Evolutionary conservation across 1,284 basidiomycete genomes (phyloP), one percentile per base, ranked within the genome.

Genomic region (Melampsora larici-populina): DNA sequence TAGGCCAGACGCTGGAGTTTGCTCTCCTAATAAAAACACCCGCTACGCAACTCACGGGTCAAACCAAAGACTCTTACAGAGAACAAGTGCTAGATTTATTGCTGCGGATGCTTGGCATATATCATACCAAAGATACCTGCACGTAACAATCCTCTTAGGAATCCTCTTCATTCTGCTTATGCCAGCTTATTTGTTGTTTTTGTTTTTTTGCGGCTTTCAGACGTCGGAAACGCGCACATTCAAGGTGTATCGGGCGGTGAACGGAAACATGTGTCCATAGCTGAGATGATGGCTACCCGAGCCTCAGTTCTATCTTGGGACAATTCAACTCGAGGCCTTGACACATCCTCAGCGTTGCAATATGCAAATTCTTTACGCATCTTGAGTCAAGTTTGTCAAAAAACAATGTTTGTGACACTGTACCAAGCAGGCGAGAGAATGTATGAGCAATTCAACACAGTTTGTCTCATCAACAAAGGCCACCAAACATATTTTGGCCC

Each of bases 401-500:
- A 90, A 81, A 90, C 92, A 18, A 91, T 90, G 24, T 80, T 84
- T 36, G 80, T 81, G 29, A 83, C 85, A 7, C 83, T 88, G 64
- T 88, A 88, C 83, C 87, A 88, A 81, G 84, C 86, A 2, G 24
- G 90, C 89, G 81, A 92, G 91, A 33, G 67, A 9, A 40, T 31
- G 2, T 43, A 49, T 51, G 79, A 48, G 40, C 65, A 73, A 67
- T 91, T 92, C 79, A 89, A 91, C 85, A 90, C 84, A 81, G 89
- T 86, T 49, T 79, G 82, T 79, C 88, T 96, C 29, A 85, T 95
- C 70, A 89, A 93, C 84, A 86, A 92, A 83, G 93, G 93, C 11
- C 89, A 89, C 29, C 90, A 92, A 82, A 91, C 92, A 60, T 95
- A 89, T 86, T 93, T 89, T 82, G 93, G 93, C 6, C 88, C 89